Base-by-base conservation (phyloP, 108 stramenopile species). In the Fragilaria crotonensis region DNA sequence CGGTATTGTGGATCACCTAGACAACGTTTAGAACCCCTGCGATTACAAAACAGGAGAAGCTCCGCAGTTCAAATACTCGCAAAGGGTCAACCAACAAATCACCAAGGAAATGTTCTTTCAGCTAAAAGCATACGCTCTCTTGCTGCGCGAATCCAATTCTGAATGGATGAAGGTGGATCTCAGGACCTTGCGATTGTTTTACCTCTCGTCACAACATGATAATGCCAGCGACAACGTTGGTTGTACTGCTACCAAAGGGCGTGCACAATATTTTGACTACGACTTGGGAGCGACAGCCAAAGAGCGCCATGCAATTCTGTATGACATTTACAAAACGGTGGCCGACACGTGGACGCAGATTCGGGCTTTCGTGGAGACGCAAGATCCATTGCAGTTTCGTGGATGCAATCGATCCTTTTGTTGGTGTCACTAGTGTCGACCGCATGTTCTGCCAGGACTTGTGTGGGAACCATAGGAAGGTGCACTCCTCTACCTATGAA, bases 31-130 rank as follows among this genome's bases (percentile, higher is more conserved):
- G 14, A 48, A 45, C 20, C 41, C 69, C 25, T 67, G 31, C 17
- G 29, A 94, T 60, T 90, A 94, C 77, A 94, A 94, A 54, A 87
- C 93, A 9, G 93, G 93, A 19, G 90, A 94, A 63, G 81, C 85
- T 22, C 93, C 93, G 7, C 45, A 77, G 51, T 74, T 94, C 45
- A 90, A 94, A 57, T 94, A 94, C 63, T 76, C 82, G 1, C 63
- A 67, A 0, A 33, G 60, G 19, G 72, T 81, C 33, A 90, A 94
- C 71, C 72, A 87, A 30, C 51, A 73, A 11, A 93, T 93, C 59
- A 67, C 68, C 3, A 41, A 82, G 3, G 84, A 94, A 60, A 59
- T 73, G 1, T 89, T 94, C 64, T 89, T 72, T 60, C 89, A 94
- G 68, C 73, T 94, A 53, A 87, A 89, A 66, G 64, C 90, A 1